A percentile compares a stretch with the other conserved stretches of the same genome.
phyloP scores from a whole-genome alignment of 2,329 filamentous ascomycete genomes.

The Nemania serpens region DNA sequence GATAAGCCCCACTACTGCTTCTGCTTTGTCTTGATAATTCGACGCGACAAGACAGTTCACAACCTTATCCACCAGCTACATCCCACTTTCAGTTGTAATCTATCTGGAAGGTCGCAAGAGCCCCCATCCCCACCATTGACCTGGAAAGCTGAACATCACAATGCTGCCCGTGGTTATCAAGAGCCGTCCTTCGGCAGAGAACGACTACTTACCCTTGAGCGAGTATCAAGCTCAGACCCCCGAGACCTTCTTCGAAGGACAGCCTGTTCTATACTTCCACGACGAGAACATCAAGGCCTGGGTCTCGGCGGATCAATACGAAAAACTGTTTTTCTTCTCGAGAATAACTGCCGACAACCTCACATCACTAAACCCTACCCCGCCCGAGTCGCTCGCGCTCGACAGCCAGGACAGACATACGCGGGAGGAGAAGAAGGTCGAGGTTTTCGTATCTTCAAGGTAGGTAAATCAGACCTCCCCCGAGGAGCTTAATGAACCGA shows the following conservation, averaged over 20 bases:
- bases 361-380: slow-evolving; percentile 31
- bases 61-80: no score
- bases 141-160: background rate
- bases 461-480: slow-evolving; percentile 41
- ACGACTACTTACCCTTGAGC: slow-evolving; percentile 65
- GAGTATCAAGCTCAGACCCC: slow-evolving; percentile 77
- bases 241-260: slow-evolving; percentile 70
- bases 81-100: no score
- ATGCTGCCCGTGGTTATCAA: slow-evolving; percentile 62
- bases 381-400: slow-evolving; percentile 42
- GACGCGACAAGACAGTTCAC: no score
- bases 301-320: slow-evolving; percentile 59
- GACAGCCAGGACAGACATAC: slow-evolving; percentile 41
- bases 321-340: slow-evolving; percentile 58
- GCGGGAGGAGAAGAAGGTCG: slow-evolving; percentile 52
- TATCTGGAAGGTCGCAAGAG: background rate
- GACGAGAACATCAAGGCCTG: slow-evolving; percentile 61
- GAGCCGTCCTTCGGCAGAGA: slow-evolving; percentile 56
- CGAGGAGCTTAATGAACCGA: background rate
- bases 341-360: slow-evolving; percentile 44
- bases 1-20: slow-evolving; percentile 30
- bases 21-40: background rate
- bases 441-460: slow-evolving; percentile 65
- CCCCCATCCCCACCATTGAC: background rate
- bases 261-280: slow-evolving; percentile 72